Base-by-base conservation (phyloP, 805 yeast genomes). In the Lachancea nothofagi region DNA sequence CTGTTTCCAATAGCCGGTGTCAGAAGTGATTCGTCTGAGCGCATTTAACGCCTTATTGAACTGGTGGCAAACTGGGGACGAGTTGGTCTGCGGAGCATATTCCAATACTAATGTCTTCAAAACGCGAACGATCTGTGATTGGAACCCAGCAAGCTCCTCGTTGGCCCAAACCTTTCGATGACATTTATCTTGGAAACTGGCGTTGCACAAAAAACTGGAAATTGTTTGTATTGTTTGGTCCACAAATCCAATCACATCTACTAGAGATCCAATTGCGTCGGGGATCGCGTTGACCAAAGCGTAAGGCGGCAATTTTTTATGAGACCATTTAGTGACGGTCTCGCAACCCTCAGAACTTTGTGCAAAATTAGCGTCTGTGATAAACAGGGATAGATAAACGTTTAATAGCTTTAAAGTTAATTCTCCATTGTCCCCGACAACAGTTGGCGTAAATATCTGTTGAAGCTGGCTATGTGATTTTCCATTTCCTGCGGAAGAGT, bases 161-260 rank as follows among this genome's bases (percentile, higher is more conserved):
- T 5, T 7, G n/a, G 20, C 29, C 30, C 32, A 26, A 3, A 17
- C n/a, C 13, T 38, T 19, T 20, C 8, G 13, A n/a, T 26, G 30
- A 19, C 34, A 36, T n/a, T 29, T 22, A 5, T 29, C 15, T 24
- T 29, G 33, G 29, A 36, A 36, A 29, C 4, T 17, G 29, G 9
- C 17, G 15, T 31, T 25, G 30, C 21, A 10, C 24, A 33, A 17
- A 20, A 38, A 38, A 10, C 30, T 27, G 12, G 24, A 19, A 7
- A 38, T 10, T 4, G 33, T 32, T 9, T 38, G 37, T 13, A 32
- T 32, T 17, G 28, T 33, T 7, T 27, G 33, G 19, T 38, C 42
- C 22, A 27, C 38, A 33, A 31, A 28, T 9, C 29, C 42, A 21
- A 33, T 38, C 24, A 38, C 30, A 14, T 38, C 36, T n/a, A 26